Conservation (phyloP, 169 alveolate genomes). For the Eimeria maxima region DNA sequence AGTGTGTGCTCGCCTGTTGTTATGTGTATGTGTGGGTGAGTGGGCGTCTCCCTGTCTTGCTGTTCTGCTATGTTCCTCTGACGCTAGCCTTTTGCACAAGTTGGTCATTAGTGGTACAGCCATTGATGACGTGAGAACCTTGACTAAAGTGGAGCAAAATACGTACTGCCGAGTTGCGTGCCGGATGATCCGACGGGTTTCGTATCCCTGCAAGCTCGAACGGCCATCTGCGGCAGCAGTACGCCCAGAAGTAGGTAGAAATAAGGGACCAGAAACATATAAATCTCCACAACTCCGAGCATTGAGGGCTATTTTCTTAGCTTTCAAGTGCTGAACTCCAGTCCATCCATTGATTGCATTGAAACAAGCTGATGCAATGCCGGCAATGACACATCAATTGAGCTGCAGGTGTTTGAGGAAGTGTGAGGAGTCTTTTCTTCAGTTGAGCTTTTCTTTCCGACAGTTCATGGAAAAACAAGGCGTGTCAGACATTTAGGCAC, state of each 20-base stretch:
- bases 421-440: background rate
- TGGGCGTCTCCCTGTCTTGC: background rate
- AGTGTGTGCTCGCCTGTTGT: no score
- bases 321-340: no score
- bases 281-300: background rate
- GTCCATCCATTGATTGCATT: no score
- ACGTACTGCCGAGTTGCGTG: no score
- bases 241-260: no score
- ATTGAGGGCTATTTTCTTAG: no score
- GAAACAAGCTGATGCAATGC: no score
- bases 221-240: no score
- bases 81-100: background rate
- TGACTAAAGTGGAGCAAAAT: background rate
- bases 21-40: no score
- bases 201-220: no score
- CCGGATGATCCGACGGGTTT: no score
- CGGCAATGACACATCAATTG: background rate
- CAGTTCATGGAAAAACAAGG: background rate
- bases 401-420: background rate
- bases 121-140: background rate
- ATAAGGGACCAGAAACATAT: background rate
- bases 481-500: background rate
- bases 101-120: no score
- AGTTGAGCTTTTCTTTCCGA: background rate
- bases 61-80: background rate